A percentile compares a stretch with the other conserved stretches of the same genome.
These are phyloP conservation scores for Zymoseptoria brevis DNA, from an alignment of 2,329 filamentous ascomycete genomes.

Conservation along the genomic window DNA sequence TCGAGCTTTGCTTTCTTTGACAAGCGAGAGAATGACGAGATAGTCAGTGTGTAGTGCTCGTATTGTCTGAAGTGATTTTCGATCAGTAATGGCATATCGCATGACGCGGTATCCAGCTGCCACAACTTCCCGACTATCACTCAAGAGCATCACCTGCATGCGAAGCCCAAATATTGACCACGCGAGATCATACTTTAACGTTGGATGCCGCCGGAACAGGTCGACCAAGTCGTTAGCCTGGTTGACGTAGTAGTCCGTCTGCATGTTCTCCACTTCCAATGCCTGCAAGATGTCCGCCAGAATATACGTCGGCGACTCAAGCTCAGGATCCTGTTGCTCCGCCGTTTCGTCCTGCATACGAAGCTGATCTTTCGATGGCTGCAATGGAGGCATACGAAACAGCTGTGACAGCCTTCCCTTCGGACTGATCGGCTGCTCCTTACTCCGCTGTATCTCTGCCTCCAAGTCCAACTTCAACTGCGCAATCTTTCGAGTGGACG, in stretches of 20 bases:
- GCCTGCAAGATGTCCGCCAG: slow-evolving; percentile 85
- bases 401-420: slow-evolving; percentile 48
- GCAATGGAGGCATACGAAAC: slow-evolving; percentile 48
- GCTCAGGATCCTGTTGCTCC: slow-evolving; percentile 58
- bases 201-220: slow-evolving; percentile 87
- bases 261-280: slow-evolving; percentile 78
- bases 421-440: slow-evolving; percentile 40
- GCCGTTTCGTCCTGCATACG: slow-evolving; percentile 36
- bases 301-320: slow-evolving; percentile 85
- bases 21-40: slow-evolving; percentile 80
- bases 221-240: slow-evolving; percentile 89
- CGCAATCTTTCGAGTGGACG: slow-evolving; percentile 66
- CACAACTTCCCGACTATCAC: slow-evolving; percentile 90
- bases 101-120: slow-evolving; percentile 91
- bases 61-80: slow-evolving; percentile 81
- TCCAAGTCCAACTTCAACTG: slow-evolving; percentile 53
- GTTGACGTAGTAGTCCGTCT: slow-evolving; percentile 89
- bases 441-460: slow-evolving; percentile 51
- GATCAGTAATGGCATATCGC: slow-evolving; percentile 87
- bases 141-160: slow-evolving; percentile 92
- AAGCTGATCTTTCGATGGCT: slow-evolving; percentile 41
- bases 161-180: slow-evolving; percentile 92
- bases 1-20: slow-evolving; percentile 94
- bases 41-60: slow-evolving; percentile 84
- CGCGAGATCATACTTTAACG: slow-evolving; percentile 89